Conservation (phyloP, 345 rosid species). For the Brassica nigra region DNA sequence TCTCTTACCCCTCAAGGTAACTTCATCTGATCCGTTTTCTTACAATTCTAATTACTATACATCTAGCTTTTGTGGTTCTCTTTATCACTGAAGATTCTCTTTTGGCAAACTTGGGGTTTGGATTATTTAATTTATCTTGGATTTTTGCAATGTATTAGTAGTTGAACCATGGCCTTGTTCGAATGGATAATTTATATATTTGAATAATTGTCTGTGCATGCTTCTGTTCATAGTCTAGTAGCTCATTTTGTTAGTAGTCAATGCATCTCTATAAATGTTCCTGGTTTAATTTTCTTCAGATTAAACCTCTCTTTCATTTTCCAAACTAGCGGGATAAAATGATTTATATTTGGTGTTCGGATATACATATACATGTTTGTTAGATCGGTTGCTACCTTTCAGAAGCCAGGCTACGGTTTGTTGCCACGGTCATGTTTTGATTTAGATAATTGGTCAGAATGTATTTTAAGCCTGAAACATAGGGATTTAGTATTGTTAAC, state of each 20-base stretch:
- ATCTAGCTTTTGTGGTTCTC: not conserved
- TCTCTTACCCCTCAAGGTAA: slow-evolving; percentile 32
- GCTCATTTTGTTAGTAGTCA: not conserved
- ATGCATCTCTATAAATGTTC: slow-evolving; percentile 2
- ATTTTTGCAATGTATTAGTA: not conserved
- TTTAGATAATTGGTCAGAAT: not conserved
- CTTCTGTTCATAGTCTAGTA: not conserved
- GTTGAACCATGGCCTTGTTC: slow-evolving; percentile 12
- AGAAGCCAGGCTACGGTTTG: not conserved
- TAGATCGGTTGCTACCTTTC: not conserved
- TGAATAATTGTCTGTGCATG: not conserved
- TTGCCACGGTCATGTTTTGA: not conserved
- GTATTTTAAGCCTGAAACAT: not conserved
- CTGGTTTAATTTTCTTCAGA: not conserved
- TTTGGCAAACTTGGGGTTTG: not conserved
- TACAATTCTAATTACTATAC: not conserved
- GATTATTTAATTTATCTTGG: not conserved
- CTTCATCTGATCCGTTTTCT: not conserved
- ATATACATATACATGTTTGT: not conserved
- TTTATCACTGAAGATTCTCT: not conserved
- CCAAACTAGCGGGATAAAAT: not conserved
- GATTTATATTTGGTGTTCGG: not conserved
- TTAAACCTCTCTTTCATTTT: not conserved
- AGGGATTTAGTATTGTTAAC: not conserved
- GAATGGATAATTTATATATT: not conserved